Percentiles rank a stretch among this genome's conserved stretches.
phyloP scores from a whole-genome alignment of 345 rosid genomes.

The Luvunga scandens region DNA sequence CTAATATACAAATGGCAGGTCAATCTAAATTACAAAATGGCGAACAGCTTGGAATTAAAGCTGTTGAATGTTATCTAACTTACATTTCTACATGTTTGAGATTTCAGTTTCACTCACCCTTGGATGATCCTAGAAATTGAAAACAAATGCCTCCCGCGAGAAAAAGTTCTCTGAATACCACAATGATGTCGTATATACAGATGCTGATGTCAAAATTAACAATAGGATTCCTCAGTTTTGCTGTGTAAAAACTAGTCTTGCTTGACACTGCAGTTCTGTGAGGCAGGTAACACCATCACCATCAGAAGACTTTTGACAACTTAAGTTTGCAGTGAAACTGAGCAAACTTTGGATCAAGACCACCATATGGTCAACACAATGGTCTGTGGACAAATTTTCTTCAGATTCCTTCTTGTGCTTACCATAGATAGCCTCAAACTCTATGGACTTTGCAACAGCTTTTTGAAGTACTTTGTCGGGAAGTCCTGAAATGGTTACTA shows the following conservation, averaged over 20 bases:
- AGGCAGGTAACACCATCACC: conserved; percentile 21
- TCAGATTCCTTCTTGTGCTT: conserved; percentile 22
- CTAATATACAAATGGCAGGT: conserved; percentile 4
- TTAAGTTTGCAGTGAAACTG: conserved; percentile 10
- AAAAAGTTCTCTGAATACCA: not conserved
- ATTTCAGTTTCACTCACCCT: not conserved
- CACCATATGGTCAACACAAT: conserved; percentile 19
- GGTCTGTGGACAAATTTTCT: conserved; percentile 9
- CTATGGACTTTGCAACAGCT: conserved; percentile 67
- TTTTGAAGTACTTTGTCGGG: conserved; percentile 60
- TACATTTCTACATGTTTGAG: not conserved
- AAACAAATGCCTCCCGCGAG: not conserved
- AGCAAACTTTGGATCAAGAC: conserved; percentile 43
- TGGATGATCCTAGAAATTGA: not conserved
- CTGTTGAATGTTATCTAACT: not conserved
- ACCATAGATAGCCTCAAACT: conserved; percentile 66
- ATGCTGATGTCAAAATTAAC: not conserved
- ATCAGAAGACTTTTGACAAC: conserved; percentile 16
- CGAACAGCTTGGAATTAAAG: not conserved
- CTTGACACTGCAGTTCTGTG: conserved; percentile 44
- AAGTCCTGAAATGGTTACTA: conserved; percentile 52
- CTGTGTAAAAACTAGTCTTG: conserved; percentile 38
- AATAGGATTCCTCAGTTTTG: conserved; percentile 20
- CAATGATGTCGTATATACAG: not conserved
- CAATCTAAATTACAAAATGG: not conserved